Evolutionary conservation across 305 asterid species (phyloP).

Genomic region (Rubia tinctorum): DNA sequence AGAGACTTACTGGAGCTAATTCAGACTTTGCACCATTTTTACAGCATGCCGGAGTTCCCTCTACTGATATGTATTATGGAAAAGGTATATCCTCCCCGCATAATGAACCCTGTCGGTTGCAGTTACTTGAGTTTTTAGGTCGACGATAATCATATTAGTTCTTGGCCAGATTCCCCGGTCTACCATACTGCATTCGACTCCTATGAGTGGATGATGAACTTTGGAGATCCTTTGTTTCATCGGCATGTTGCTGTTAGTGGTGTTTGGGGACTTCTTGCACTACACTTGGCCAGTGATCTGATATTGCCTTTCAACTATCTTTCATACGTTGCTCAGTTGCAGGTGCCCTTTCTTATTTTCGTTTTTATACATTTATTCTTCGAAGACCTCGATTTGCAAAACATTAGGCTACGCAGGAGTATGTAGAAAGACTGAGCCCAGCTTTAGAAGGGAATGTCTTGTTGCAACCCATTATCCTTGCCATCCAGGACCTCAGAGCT

Average conservation of each 20-base stretch:
- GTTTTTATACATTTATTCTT: neutral
- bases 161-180: constrained; percentile 79
- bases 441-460: constrained; percentile 53
- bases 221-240: constrained; percentile 85
- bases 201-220: constrained; percentile 74
- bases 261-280: constrained; percentile 91
- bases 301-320: constrained; percentile 80
- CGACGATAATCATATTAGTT: neutral
- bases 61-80: constrained; percentile 83
- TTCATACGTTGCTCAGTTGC: constrained; percentile 68
- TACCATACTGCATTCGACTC: constrained; percentile 97
- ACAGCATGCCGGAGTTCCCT: constrained; percentile 90
- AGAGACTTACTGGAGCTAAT: constrained; percentile 85
- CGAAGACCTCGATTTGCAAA: neutral
- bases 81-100: constrained; percentile 41
- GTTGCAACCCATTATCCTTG: constrained; percentile 50
- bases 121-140: constrained; percentile 6
- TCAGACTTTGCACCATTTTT: constrained; percentile 93
- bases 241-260: constrained; percentile 80
- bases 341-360: constrained; percentile 35
- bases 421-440: constrained; percentile 37
- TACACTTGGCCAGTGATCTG: constrained; percentile 76
- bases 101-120: neutral
- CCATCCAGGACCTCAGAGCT: constrained; percentile 52
- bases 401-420: constrained; percentile 40